Percentiles rank a stretch among this genome's conserved stretches.
Conservation (phyloP, 2,329 filamentous ascomycete species). For the Dactylellina drechsleri region DNA sequence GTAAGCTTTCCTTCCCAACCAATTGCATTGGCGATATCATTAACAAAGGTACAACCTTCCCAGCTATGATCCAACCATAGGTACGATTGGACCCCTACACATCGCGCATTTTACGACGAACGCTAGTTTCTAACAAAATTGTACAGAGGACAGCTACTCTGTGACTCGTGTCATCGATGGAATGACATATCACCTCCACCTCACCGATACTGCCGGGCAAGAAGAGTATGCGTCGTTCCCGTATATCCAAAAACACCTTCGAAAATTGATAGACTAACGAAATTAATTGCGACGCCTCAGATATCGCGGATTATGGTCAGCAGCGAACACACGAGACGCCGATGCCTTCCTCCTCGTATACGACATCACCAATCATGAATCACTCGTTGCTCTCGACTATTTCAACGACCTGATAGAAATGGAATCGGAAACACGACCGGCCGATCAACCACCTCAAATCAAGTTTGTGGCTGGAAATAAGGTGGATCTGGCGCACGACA, state of each 20-base stretch:
- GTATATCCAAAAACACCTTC: conserved; percentile 9
- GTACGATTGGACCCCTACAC: conserved; percentile 6
- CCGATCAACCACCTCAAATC: conserved; percentile 68
- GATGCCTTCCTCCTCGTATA: conserved; percentile 89
- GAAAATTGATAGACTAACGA: conserved; percentile 22
- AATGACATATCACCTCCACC: conserved; percentile 76
- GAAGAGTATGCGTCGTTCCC: conserved; percentile 68
- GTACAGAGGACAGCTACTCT: conserved; percentile 81
- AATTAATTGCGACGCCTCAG: conserved; percentile 35
- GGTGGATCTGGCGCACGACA: conserved; percentile 77
- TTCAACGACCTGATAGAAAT: conserved; percentile 87
- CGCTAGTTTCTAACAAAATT: neutral
- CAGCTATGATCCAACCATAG: conserved; percentile 52
- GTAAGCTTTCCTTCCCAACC: conserved; percentile 72
- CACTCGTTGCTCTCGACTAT: conserved; percentile 77
- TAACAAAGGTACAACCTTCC: neutral
- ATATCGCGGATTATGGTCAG: conserved; percentile 86
- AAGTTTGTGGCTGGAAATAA: conserved; percentile 89
- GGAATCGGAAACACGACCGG: conserved; percentile 72
- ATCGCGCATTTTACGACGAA: neutral
- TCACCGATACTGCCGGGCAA: conserved; percentile 77
- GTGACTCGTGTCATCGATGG: conserved; percentile 83
- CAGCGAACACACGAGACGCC: conserved; percentile 75
- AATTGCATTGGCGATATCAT: conserved; percentile 62
- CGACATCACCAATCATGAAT: conserved; percentile 79